Conservation (phyloP, 257 asterid genomes). For the Nicotiana tabacum region DNA sequence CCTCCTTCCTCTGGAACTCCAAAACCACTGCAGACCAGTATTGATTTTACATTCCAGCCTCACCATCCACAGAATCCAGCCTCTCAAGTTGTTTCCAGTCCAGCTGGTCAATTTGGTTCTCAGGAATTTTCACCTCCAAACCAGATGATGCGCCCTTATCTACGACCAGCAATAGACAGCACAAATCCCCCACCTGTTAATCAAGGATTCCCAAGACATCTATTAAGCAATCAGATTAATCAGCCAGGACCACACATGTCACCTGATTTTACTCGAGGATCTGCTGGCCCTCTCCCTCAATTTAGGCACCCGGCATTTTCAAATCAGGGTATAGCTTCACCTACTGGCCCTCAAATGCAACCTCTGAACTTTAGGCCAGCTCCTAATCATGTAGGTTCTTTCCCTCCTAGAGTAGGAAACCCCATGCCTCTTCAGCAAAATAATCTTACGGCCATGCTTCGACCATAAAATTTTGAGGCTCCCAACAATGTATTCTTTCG, state of each 20-base stretch:
- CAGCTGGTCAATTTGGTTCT: conserved; percentile 29
- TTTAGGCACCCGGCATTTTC: conserved; percentile 40
- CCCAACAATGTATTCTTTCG: conserved; percentile 27
- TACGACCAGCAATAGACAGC: conserved; percentile 38
- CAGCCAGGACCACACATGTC: conserved; percentile 43
- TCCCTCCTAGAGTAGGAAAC: conserved; percentile 42
- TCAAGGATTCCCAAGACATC: conserved; percentile 56
- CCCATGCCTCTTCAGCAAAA: conserved; percentile 54
- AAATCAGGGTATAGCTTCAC: conserved; percentile 24
- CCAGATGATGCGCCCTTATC: conserved; percentile 43
- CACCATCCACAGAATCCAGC: conserved; percentile 47
- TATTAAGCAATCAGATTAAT: conserved; percentile 30
- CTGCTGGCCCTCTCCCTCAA: conserved; percentile 28
- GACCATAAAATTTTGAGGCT: conserved; percentile 38
- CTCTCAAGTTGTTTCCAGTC: conserved; percentile 38
- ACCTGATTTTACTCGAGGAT: conserved; percentile 35
- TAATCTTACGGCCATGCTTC: conserved; percentile 28
- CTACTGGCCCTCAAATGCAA: conserved; percentile 38
- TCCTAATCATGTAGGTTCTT: conserved; percentile 39
- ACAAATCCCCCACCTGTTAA: conserved; percentile 30
- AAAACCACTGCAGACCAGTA: conserved; percentile 58
- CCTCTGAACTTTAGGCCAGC: conserved; percentile 49
- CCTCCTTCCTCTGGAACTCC: conserved; percentile 37
- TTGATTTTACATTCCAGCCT: conserved; percentile 81
- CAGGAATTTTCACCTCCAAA: conserved; percentile 33